Percentiles rank a stretch among this genome's conserved stretches.
Conservation (phyloP, 495 filamentous ascomycete species). For the Penicillium canescens region DNA sequence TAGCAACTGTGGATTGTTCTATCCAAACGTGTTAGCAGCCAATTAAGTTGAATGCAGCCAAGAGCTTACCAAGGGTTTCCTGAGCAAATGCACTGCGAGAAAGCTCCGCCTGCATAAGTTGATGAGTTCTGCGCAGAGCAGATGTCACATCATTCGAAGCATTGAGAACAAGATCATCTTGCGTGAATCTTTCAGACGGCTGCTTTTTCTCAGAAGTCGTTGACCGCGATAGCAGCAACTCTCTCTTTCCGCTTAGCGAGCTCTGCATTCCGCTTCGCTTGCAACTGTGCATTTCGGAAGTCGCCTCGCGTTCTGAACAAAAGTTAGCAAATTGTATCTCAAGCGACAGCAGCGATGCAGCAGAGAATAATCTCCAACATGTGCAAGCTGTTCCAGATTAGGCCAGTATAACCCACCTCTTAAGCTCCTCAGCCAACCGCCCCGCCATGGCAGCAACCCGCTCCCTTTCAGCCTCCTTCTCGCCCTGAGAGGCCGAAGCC, state of each 20-base stretch:
- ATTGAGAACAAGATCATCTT: slow-evolving; percentile 67
- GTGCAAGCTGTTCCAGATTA: not conserved
- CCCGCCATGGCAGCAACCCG: slow-evolving; percentile 63
- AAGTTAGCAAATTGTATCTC: slow-evolving; percentile 9
- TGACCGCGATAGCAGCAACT: slow-evolving; percentile 65
- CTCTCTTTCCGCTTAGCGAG: slow-evolving; percentile 69
- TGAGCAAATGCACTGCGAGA: slow-evolving; percentile 83
- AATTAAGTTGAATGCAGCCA: not conserved
- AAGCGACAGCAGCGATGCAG: too few species aligned
- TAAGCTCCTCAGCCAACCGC: slow-evolving; percentile 66
- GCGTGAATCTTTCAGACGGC: slow-evolving; percentile 51
- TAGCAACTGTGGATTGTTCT: slow-evolving; percentile 74
- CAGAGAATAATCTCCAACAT: not conserved
- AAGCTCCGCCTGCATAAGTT: slow-evolving; percentile 79
- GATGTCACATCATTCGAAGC: slow-evolving; percentile 83
- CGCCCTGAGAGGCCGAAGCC: slow-evolving; percentile 34
- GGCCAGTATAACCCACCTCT: slow-evolving; percentile 47
- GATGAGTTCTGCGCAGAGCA: slow-evolving; percentile 80
- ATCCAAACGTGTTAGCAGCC: slow-evolving; percentile 11
- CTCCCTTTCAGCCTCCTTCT: slow-evolving; percentile 55
- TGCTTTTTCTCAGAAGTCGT: slow-evolving; percentile 36
- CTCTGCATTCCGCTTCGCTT: slow-evolving; percentile 76
- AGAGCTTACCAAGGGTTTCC: slow-evolving; percentile 64
- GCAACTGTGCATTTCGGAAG: slow-evolving; percentile 83
- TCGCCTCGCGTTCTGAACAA: slow-evolving; percentile 61